phyloP scores from a whole-genome alignment of 208 protist species.

The Leptomonas seymouri region DNA sequence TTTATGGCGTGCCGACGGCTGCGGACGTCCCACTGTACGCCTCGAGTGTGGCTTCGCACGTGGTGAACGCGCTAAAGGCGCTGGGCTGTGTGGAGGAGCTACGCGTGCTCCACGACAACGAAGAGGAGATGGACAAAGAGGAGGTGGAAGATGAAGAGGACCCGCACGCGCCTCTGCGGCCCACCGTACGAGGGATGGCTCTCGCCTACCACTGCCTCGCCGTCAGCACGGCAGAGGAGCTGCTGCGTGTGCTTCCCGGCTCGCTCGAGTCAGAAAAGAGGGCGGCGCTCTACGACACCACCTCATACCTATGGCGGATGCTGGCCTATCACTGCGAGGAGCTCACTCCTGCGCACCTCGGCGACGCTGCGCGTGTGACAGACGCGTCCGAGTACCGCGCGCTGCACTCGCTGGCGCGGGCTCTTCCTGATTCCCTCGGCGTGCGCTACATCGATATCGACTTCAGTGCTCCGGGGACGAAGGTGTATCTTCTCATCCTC shows the following conservation, averaged over 20 bases:
- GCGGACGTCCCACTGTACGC: constrained; percentile 76
- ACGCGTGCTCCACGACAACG: neutral
- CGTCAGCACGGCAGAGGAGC: constrained; percentile 53
- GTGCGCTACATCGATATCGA: constrained; percentile 75
- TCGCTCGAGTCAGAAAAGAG: constrained; percentile 20
- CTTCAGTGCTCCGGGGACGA: constrained; percentile 52
- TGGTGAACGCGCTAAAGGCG: constrained; percentile 54
- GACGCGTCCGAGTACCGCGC: constrained; percentile 61
- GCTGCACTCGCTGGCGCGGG: constrained; percentile 68
- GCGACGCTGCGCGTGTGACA: constrained; percentile 64
- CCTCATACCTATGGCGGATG: constrained; percentile 48
- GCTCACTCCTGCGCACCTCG: constrained; percentile 54
- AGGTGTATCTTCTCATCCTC: constrained; percentile 76
- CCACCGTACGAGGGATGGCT: constrained; percentile 66
- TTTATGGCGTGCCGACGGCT: constrained; percentile 74
- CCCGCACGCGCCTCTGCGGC: constrained; percentile 44
- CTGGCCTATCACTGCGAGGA: constrained; percentile 54
- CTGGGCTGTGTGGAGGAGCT: constrained; percentile 55
- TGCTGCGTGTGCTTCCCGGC: constrained; percentile 38
- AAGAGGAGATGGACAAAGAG: constrained; percentile 3
- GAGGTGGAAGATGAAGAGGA: constrained; percentile 49
- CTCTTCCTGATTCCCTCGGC: constrained; percentile 45
- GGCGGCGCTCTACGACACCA: constrained; percentile 25
- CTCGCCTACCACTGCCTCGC: constrained; percentile 64
- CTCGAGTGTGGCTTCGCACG: constrained; percentile 66